phyloP scores from a whole-genome alignment of 352 stramenopile species.

The Phytophthora megakarya region DNA sequence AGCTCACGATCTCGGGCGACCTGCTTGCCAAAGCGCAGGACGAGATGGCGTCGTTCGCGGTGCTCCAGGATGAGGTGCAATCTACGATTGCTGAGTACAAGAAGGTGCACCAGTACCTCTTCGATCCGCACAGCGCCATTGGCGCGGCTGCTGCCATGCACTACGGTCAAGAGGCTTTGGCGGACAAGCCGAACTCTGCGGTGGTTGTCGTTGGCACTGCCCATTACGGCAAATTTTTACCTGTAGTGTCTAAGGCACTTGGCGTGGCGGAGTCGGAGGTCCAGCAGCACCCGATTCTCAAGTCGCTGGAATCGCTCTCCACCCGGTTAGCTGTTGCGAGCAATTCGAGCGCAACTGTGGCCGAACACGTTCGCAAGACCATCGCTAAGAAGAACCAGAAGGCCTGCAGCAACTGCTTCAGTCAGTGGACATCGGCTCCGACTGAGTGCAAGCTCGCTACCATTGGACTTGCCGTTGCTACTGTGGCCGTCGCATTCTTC shows the following conservation, averaged over 20 bases:
- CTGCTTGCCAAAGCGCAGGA: slow-evolving; percentile 89
- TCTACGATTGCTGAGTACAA: slow-evolving; percentile 93
- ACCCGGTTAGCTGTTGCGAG: slow-evolving; percentile 64
- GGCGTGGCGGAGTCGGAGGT: slow-evolving; percentile 67
- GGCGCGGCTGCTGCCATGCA: slow-evolving; percentile 92
- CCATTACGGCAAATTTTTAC: slow-evolving; percentile 98
- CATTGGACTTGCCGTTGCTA: slow-evolving; percentile 43
- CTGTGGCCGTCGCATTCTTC: slow-evolving; percentile 41
- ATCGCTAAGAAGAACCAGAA: slow-evolving; percentile 34
- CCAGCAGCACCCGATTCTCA: slow-evolving; percentile 76
- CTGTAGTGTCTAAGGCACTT: slow-evolving; percentile 91
- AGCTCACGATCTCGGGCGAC: slow-evolving; percentile 93
- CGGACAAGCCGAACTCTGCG: slow-evolving; percentile 55
- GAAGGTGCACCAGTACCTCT: slow-evolving; percentile 93
- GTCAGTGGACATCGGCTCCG: slow-evolving; percentile 20
- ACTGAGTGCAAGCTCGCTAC: slow-evolving; percentile 38
- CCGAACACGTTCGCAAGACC: slow-evolving; percentile 58
- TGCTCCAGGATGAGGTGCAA: slow-evolving; percentile 88
- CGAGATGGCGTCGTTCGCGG: slow-evolving; percentile 94
- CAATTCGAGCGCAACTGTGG: slow-evolving; percentile 69
- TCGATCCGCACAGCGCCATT: slow-evolving; percentile 97
- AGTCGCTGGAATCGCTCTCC: slow-evolving; percentile 72
- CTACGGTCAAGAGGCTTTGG: slow-evolving; percentile 67
- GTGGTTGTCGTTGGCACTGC: slow-evolving; percentile 97
- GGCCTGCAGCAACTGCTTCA: slow-evolving; percentile 15